These are phyloP conservation scores for Furcasterigmium sp. DNA, from an alignment of 2,329 filamentous ascomycete species.

Conservation along the genomic window DNA sequence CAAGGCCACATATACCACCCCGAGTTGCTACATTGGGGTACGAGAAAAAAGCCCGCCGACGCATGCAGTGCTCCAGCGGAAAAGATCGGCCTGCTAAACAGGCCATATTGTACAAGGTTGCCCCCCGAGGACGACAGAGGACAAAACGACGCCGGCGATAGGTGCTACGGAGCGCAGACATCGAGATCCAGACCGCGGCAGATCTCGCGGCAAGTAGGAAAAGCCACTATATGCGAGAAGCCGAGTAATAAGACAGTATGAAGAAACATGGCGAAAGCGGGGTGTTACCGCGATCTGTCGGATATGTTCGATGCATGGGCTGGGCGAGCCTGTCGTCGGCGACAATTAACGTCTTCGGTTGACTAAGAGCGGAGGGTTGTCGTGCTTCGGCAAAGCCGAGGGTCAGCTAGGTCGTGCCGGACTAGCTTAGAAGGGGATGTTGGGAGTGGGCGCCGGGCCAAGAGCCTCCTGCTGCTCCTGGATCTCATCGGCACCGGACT, in stretches of 20 bases:
- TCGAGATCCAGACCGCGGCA: slow-evolving; percentile 1
- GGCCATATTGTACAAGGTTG: slow-evolving; percentile 12
- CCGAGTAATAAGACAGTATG: slow-evolving; percentile 12
- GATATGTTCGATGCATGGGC: slow-evolving; percentile 5
- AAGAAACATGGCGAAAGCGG: slow-evolving; percentile 5
- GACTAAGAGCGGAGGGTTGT: slow-evolving; percentile 17
- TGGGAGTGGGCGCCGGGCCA: slow-evolving; percentile 46
- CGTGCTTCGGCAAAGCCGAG: slow-evolving; percentile 3
- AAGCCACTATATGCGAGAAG: background rate
- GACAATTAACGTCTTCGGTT: slow-evolving; percentile 12
- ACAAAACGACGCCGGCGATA: slow-evolving; percentile 6
- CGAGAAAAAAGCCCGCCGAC: slow-evolving; percentile 5
- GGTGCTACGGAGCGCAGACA: slow-evolving; percentile 6
- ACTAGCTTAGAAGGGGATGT: slow-evolving; percentile 59
- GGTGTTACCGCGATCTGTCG: slow-evolving; percentile 6
- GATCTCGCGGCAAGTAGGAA: background rate
- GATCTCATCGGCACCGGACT: slow-evolving; percentile 77
- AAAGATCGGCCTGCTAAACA: slow-evolving; percentile 6
- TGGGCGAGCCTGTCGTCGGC: slow-evolving; percentile 8
- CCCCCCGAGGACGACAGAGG: slow-evolving; percentile 4
- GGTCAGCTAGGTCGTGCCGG: slow-evolving; percentile 2
- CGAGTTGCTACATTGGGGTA: background rate
- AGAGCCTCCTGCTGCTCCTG: slow-evolving; percentile 74
- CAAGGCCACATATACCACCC: slow-evolving; percentile 9
- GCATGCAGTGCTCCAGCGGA: no score